Percentiles rank a stretch among this genome's conserved stretches.
These are phyloP conservation scores for Bassia scoparia DNA, from an alignment of 148 eudicot species.

Conservation along the genomic window DNA sequence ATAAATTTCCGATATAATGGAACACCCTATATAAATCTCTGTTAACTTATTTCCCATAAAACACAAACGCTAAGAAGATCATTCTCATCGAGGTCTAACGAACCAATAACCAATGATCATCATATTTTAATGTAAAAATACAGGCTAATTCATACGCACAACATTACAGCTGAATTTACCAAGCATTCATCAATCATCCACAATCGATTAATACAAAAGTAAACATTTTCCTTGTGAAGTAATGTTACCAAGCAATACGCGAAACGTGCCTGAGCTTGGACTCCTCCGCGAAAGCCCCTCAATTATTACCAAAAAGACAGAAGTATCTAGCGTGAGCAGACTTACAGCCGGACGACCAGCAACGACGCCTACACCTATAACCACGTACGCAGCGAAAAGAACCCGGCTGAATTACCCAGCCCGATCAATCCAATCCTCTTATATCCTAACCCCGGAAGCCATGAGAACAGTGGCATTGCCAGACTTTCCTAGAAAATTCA, in stretches of 20 bases:
- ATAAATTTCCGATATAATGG: no score
- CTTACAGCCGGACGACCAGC: constrained; percentile 64
- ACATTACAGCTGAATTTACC: background rate
- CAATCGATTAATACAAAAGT: no score
- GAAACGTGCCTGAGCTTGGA: constrained; percentile 56
- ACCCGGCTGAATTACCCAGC: constrained; percentile 52
- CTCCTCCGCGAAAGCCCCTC: constrained; percentile 59
- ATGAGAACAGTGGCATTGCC: constrained; percentile 72
- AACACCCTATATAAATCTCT: no score
- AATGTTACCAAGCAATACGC: constrained; percentile 68
- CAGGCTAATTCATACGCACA: no score
- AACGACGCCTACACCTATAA: constrained; percentile 84
- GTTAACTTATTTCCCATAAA: no score
- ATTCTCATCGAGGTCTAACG: no score
- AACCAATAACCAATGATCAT: no score
- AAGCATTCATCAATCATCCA: no score
- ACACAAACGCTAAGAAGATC: no score
- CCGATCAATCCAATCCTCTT: constrained; percentile 81
- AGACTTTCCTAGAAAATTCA: constrained; percentile 76
- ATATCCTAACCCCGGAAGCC: constrained; percentile 77
- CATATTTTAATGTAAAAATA: no score
- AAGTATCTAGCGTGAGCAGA: constrained; percentile 65
- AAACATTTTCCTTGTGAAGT: background rate
- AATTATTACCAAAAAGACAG: constrained; percentile 68
- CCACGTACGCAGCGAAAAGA: constrained; percentile 48